Conservation (phyloP, 2,329 filamentous ascomycete species). For the Colletotrichum gloeosporioides region DNA sequence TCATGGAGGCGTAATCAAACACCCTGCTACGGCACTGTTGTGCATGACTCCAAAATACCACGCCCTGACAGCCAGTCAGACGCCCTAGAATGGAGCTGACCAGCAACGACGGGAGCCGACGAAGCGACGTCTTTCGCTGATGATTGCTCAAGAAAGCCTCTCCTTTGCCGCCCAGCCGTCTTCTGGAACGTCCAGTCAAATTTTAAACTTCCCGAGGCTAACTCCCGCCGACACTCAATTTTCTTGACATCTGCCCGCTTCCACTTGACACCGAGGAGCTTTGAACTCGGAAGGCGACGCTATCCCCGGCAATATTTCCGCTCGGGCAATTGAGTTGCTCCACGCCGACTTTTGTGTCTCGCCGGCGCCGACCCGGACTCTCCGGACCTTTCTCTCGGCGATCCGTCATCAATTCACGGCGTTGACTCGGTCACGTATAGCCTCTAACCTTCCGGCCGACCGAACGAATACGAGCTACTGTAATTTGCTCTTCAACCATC, state of each 20-base stretch:
- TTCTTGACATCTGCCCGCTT: not conserved
- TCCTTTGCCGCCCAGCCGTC: not conserved
- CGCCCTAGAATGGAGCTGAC: not conserved
- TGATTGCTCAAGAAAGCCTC: not conserved
- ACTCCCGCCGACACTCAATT: not conserved
- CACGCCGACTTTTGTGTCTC: not conserved
- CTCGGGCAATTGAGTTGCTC: slow-evolving; percentile 12
- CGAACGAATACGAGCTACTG: not conserved
- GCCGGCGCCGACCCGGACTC: not conserved
- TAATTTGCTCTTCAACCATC: not conserved
- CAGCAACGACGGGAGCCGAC: not conserved
- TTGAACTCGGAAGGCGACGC: not conserved
- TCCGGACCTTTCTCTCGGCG: not conserved
- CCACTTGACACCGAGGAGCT: not conserved
- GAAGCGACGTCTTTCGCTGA: not conserved
- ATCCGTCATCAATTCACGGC: not conserved
- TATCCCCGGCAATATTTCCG: not conserved
- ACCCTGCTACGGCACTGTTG: not conserved
- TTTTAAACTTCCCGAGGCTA: not conserved
- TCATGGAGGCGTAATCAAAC: not conserved
- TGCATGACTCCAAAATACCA: not conserved
- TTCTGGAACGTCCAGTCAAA: not conserved
- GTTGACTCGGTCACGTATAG: not conserved
- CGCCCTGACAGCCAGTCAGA: not conserved
- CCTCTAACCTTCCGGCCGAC: not conserved